A percentile compares a stretch with the other conserved stretches of the same genome.
Conservation (phyloP, 2,329 filamentous ascomycete species). For the Periconia sp. region DNA sequence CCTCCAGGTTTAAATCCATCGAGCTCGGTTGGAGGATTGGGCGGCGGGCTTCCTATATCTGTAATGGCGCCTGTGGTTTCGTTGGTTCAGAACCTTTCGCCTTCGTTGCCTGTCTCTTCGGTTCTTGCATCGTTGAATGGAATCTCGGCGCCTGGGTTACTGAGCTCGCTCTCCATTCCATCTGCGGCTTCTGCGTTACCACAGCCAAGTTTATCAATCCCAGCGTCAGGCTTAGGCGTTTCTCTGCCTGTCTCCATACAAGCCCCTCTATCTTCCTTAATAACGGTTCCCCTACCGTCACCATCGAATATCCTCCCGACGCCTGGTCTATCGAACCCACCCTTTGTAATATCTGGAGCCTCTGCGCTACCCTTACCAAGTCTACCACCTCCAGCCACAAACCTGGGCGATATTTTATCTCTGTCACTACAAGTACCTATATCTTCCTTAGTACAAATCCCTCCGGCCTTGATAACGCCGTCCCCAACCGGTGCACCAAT, state of each 20-base stretch:
- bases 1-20: neutral
- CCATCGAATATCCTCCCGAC: neutral
- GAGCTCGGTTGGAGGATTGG: neutral
- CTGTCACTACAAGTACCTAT: neutral
- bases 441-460: no score
- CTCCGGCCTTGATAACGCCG: neutral
- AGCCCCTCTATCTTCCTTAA: neutral
- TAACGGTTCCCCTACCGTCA: neutral
- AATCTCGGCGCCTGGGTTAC: neutral
- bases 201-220: neutral
- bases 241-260: neutral
- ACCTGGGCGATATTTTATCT: neutral
- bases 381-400: neutral
- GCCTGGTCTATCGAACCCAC: neutral
- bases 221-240: neutral
- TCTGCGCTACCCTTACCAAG: neutral
- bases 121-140: neutral
- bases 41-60: neutral
- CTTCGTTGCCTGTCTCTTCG: neutral
- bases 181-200: neutral
- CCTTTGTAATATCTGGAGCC: neutral
- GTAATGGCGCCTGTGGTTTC: neutral
- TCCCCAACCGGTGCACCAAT: neutral
- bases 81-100: neutral
- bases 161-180: neutral